Percentiles rank a stretch among this genome's conserved stretches.
These are phyloP conservation scores for Phialocephala subalpina DNA, from an alignment of 2,329 filamentous ascomycete species.

Conservation along the genomic window DNA sequence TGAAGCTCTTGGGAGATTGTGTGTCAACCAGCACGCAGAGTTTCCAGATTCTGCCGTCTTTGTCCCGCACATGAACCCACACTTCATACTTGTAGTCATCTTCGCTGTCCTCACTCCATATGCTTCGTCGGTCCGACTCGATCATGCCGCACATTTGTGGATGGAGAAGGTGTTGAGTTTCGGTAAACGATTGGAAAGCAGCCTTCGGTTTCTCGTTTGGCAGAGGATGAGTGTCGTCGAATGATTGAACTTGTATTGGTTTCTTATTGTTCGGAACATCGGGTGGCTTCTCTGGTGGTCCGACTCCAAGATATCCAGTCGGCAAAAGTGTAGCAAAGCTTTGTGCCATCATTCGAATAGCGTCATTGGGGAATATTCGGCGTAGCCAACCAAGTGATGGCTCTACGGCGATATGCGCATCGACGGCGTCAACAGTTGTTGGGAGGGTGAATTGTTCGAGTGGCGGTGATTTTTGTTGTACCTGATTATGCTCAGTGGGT, in stretches of 20 bases:
- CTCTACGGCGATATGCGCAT: not conserved
- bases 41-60: not conserved
- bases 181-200: no score
- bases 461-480: not conserved
- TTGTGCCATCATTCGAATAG: no score
- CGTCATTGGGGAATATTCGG: no score
- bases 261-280: no score
- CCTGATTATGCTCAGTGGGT: not conserved
- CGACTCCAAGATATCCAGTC: no score
- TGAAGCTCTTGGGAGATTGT: not conserved
- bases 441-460: not conserved
- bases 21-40: not conserved
- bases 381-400: not conserved
- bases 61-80: not conserved
- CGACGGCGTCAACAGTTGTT: not conserved
- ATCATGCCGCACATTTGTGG: not conserved
- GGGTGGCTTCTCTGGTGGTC: no score
- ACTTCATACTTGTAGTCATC: not conserved
- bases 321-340: no score
- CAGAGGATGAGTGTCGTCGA: no score
- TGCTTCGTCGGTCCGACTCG: not conserved
- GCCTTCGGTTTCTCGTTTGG: no score
- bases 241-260: no score
- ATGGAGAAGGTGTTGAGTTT: not conserved
- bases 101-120: not conserved